Evolutionary conservation across 2,329 filamentous ascomycete species (phyloP), one percentile per base, ranked within the genome.

Genomic region (Neopestalotiopsis sp.): DNA sequence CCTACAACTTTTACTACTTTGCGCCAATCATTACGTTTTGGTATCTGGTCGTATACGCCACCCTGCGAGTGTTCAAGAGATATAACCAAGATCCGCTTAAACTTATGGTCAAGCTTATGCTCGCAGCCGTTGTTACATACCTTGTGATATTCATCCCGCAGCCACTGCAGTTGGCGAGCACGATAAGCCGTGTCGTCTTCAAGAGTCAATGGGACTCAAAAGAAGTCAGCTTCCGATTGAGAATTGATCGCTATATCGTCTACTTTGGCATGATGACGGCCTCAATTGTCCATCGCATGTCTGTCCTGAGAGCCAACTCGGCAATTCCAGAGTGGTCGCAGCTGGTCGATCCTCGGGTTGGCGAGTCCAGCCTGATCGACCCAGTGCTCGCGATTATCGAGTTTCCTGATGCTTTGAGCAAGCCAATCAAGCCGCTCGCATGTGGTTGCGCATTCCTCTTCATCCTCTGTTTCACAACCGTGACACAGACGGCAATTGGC

Each of bases 21-120:
- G 83, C 88, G 0, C 84, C 88, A 0, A 79, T 90, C 1, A 82
- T 86, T 52, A 89, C 84, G 63, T 89, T 91, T 74, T 92, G 89
- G 87, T 91, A 90, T 74, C 71, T 89, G 5, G 78, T 89, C 28
- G 79, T 88, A n/a, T 91, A 84, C 74, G 71, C 79, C 38, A 89
- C 86, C 4, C 78, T 91, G 68, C 78, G 81, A 20, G 73, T 84
- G 20, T 80, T 79, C 42, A 77, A 77, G 4, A 72, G 74, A 32
- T 75, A 77, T 70, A 89, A 89, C 71, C 75, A 79, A 20, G 81
- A 81, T 61, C 73, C 80, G 4, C 72, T 73, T 2, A 82, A 82
- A 45, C 72, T 90, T 3, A 38, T 85, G 12, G 73, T 75, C 40
- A 90, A 90, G 72, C 81, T 89, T 4, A 34, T 81, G 1, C 67